Conservation (phyloP, 2,329 filamentous ascomycete species). For the Neonectria punicea region DNA sequence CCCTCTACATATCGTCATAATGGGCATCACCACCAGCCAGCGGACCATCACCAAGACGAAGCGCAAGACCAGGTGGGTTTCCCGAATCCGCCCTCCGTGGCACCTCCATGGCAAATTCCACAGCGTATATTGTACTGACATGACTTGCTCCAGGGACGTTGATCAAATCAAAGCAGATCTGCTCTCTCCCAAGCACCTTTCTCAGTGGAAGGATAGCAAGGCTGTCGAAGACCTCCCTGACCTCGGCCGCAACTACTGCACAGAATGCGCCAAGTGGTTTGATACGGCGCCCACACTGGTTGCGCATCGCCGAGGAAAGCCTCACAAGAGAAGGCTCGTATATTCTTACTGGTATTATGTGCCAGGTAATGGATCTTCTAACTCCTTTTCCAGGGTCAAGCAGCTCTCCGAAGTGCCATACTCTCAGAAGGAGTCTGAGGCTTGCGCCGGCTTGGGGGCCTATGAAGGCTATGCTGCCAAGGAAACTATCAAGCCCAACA, state of each 20-base stretch:
- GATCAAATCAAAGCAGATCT: constrained; percentile 93
- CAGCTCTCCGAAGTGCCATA: constrained; percentile 86
- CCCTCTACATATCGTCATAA: constrained; percentile 45
- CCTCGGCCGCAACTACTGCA: constrained; percentile 86
- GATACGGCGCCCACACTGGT: constrained; percentile 82
- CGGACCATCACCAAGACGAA: constrained; percentile 79
- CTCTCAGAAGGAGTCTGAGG: constrained; percentile 86
- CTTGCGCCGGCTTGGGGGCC: constrained; percentile 76
- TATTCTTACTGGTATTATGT: constrained; percentile 19
- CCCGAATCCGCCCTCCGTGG: neutral
- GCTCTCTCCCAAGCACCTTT: constrained; percentile 79
- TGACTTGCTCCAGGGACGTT: constrained; percentile 74
- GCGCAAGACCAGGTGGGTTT: constrained; percentile 70
- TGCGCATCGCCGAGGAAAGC: constrained; percentile 85
- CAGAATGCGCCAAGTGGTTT: constrained; percentile 96
- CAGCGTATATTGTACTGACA: constrained; percentile 2
- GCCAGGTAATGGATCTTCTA: constrained; percentile 29
- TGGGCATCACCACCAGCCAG: constrained; percentile 74
- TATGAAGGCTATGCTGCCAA: constrained; percentile 63
- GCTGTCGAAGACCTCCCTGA: constrained; percentile 87
- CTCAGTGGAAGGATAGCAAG: constrained; percentile 81
- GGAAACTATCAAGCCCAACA: constrained; percentile 28
- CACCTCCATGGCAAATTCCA: neutral
- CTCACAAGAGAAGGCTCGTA: constrained; percentile 82
- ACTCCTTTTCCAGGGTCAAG: constrained; percentile 70